These are phyloP conservation scores for Kodamaea laetipori DNA, from an alignment of 805 yeast species.

Conservation along the genomic window DNA sequence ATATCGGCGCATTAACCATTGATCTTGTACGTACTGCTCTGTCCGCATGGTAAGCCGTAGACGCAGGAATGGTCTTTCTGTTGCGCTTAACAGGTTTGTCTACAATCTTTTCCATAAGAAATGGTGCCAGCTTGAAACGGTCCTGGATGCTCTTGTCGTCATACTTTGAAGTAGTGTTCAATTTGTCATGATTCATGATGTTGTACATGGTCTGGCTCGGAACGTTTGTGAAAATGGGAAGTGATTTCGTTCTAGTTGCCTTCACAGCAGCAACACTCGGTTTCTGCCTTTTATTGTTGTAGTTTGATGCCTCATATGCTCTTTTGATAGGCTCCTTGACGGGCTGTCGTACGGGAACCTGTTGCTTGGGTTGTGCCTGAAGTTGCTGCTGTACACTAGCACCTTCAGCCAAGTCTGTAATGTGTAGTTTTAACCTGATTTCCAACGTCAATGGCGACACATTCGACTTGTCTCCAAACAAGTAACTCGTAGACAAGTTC, in stretches of 20 bases:
- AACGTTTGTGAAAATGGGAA: constrained; percentile 41
- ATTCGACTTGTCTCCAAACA: constrained; percentile 37
- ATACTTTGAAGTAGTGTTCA: constrained; percentile 39
- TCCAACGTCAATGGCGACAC: constrained; percentile 54
- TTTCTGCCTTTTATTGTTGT: constrained; percentile 16
- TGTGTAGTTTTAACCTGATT: constrained; percentile 53
- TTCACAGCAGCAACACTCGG: constrained; percentile 19
- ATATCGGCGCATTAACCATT: constrained; percentile 38
- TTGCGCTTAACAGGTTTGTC: constrained; percentile 36
- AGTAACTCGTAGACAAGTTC: constrained; percentile 50
- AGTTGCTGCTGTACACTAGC: constrained; percentile 2
- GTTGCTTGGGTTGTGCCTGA: constrained; percentile 6
- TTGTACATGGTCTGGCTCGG: constrained; percentile 42
- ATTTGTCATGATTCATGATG: constrained; percentile 45
- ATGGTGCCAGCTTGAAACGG: constrained; percentile 48
- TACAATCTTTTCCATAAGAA: constrained; percentile 42
- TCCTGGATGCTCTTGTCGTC: constrained; percentile 45
- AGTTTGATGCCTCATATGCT: constrained; percentile 11
- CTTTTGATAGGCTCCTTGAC: constrained; percentile 8
- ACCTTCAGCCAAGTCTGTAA: constrained; percentile 25
- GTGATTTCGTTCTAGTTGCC: constrained; percentile 47
- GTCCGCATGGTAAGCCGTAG: constrained; percentile 18
- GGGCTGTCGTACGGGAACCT: constrained; percentile 1
- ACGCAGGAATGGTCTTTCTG: constrained; percentile 17
- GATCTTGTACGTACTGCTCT: constrained; percentile 47